Percentiles rank a stretch among this genome's conserved stretches.
Conservation (phyloP, 345 rosid species). For the Eucalyptus curtisii region DNA sequence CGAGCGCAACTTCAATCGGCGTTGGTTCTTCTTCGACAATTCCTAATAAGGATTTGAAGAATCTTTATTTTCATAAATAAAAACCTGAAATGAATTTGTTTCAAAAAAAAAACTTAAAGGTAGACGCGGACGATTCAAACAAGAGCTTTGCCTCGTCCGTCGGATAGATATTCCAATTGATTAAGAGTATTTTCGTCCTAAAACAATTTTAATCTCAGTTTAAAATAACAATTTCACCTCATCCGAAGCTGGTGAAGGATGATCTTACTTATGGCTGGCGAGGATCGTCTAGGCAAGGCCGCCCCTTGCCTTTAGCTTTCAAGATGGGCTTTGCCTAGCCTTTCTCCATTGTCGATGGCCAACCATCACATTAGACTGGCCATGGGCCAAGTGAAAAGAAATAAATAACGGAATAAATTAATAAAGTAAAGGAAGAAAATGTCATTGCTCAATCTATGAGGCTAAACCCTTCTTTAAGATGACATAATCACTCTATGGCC, state of each 20-base stretch:
- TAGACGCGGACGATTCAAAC: not conserved
- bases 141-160: not conserved
- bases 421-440: not conserved
- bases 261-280: accelerated
- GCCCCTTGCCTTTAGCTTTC: too few species aligned
- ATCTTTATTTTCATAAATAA: too few species aligned
- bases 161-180: too few species aligned
- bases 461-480: not conserved
- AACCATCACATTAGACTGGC: not conserved
- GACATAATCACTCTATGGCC: too few species aligned
- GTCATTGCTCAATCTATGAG: not conserved
- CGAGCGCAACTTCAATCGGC: not conserved
- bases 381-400: not conserved
- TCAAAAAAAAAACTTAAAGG: too few species aligned
- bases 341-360: accelerated
- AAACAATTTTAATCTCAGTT: not conserved
- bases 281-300: too few species aligned
- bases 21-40: not conserved
- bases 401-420: too few species aligned
- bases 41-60: not conserved
- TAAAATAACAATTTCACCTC: too few species aligned
- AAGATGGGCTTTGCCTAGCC: too few species aligned
- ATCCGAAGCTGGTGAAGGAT: accelerated
- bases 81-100: not conserved
- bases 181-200: accelerated